phyloP scores from a whole-genome alignment of 2,329 filamentous ascomycete species.

The Calonectria pseudoturangicola region DNA sequence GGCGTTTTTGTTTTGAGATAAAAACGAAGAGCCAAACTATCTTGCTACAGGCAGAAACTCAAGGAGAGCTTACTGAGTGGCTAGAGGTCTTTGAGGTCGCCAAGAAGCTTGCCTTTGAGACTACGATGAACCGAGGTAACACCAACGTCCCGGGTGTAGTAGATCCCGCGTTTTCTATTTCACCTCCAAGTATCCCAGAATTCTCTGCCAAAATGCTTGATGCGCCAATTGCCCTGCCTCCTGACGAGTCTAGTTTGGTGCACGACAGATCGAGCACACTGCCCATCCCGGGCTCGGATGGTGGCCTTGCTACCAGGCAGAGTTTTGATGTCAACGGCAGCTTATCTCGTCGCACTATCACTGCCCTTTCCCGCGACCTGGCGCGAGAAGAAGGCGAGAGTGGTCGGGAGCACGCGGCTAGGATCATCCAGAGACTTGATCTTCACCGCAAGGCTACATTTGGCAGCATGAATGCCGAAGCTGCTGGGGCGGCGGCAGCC shows the following conservation, averaged over 20 bases:
- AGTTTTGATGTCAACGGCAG: slow-evolving; percentile 81
- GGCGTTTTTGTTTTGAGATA: slow-evolving; percentile 97
- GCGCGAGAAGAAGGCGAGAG: slow-evolving; percentile 83
- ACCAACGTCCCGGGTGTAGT: slow-evolving; percentile 68
- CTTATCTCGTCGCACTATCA: slow-evolving; percentile 73
- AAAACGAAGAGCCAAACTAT: slow-evolving; percentile 97
- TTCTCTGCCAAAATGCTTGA: slow-evolving; percentile 89
- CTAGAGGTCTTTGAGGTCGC: slow-evolving; percentile 94
- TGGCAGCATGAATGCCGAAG: slow-evolving; percentile 64
- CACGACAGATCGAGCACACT: slow-evolving; percentile 80
- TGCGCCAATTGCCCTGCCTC: slow-evolving; percentile 75
- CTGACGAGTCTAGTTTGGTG: slow-evolving; percentile 66
- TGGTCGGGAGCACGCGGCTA: slow-evolving; percentile 86
- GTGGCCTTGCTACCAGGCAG: slow-evolving; percentile 72
- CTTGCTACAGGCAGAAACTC: slow-evolving; percentile 93
- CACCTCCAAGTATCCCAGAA: slow-evolving; percentile 89
- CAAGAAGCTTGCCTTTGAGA: slow-evolving; percentile 93
- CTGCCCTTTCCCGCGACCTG: slow-evolving; percentile 67
- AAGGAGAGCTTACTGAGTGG: slow-evolving; percentile 95
- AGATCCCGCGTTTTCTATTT: slow-evolving; percentile 93
- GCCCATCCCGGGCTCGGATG: slow-evolving; percentile 76
- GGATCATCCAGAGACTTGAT: slow-evolving; percentile 95
- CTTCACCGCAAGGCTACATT: slow-evolving; percentile 87
- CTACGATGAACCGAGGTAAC: slow-evolving; percentile 73
- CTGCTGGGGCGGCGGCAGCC: slow-evolving; percentile 74